Percentiles rank a stretch among this genome's conserved stretches.
phyloP scores from a whole-genome alignment of 2,329 filamentous ascomycete genomes.

The Ceratocystis variospora region DNA sequence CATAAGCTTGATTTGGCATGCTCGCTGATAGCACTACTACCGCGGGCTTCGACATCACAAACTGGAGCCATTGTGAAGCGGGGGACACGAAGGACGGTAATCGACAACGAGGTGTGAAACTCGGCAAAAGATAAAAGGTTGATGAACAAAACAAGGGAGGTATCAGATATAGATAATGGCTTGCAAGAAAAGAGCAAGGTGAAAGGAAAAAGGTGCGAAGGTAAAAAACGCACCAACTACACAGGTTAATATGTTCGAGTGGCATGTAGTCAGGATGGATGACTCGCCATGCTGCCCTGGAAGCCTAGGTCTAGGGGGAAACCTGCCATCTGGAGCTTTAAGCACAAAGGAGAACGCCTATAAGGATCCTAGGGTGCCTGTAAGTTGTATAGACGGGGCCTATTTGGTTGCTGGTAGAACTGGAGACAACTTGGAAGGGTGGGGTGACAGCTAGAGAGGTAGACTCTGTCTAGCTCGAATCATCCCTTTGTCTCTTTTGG shows the following conservation, averaged over 20 bases:
- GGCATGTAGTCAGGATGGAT: not conserved
- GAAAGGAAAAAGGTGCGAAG: not conserved
- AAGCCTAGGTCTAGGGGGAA: too few species aligned
- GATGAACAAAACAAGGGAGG: not conserved
- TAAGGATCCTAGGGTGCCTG: too few species aligned
- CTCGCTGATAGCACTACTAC: conserved; percentile 5
- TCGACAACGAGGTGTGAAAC: not conserved
- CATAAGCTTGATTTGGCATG: conserved; percentile 1
- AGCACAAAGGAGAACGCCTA: too few species aligned
- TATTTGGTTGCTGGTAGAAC: too few species aligned
- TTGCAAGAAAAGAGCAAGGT: not conserved
- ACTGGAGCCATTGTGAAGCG: conserved; percentile 15
- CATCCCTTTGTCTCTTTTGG: not conserved
- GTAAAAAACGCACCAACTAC: not conserved
- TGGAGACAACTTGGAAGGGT: too few species aligned
- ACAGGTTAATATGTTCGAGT: not conserved
- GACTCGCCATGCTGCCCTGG: not conserved
- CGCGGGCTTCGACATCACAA: conserved; percentile 8
- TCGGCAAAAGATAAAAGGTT: not conserved
- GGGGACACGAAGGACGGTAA: not conserved
- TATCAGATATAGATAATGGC: not conserved
- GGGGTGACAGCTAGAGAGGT: not conserved
- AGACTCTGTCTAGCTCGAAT: not conserved
- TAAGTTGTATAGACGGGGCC: too few species aligned
- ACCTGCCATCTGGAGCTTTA: too few species aligned